These are phyloP conservation scores for Xylariaceae sp. DNA, from an alignment of 2,329 filamentous ascomycete genomes.

Conservation along the genomic window DNA sequence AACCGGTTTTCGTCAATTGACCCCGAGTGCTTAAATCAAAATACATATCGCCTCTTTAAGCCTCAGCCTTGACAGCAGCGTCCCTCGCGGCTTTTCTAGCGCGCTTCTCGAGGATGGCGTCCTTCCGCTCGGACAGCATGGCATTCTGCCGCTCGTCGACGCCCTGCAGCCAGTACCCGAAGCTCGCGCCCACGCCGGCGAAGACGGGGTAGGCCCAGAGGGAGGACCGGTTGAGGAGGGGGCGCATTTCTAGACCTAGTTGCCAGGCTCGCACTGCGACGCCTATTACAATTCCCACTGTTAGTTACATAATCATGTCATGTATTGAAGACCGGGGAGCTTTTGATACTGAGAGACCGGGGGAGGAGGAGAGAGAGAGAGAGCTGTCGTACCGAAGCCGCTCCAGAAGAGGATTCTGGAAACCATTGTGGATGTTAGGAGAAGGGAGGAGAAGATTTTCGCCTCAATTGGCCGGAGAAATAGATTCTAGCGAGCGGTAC, in stretches of 20 bases:
- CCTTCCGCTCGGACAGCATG: constrained; percentile 74
- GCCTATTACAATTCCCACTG: constrained; percentile 56
- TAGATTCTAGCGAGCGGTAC: constrained; percentile 6
- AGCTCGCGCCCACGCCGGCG: constrained; percentile 78
- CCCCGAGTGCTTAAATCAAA: constrained; percentile 9
- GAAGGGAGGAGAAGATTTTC: constrained; percentile 14
- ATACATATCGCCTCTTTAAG: constrained; percentile 14
- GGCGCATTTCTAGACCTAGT: constrained; percentile 97
- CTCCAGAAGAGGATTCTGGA: constrained; percentile 74
- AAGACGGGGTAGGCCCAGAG: constrained; percentile 93
- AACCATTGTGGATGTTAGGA: constrained; percentile 46
- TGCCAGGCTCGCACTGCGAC: constrained; percentile 91
- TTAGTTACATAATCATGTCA: constrained; percentile 20
- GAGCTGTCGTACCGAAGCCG: constrained; percentile 73
- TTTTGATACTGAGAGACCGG: constrained; percentile 2
- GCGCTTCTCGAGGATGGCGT: constrained; percentile 82
- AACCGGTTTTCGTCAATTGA: no score
- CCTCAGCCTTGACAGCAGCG: constrained; percentile 35
- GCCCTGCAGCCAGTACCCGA: constrained; percentile 95
- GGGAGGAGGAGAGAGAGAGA: constrained; percentile 1
- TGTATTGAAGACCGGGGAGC: neutral
- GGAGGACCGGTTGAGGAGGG: constrained; percentile 78
- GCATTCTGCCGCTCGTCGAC: constrained; percentile 79
- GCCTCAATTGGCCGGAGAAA: constrained; percentile 21
- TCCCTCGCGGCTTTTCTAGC: constrained; percentile 69